Base-by-base conservation (phyloP, 257 asterid genomes). In the Rauvolfia tetraphylla region DNA sequence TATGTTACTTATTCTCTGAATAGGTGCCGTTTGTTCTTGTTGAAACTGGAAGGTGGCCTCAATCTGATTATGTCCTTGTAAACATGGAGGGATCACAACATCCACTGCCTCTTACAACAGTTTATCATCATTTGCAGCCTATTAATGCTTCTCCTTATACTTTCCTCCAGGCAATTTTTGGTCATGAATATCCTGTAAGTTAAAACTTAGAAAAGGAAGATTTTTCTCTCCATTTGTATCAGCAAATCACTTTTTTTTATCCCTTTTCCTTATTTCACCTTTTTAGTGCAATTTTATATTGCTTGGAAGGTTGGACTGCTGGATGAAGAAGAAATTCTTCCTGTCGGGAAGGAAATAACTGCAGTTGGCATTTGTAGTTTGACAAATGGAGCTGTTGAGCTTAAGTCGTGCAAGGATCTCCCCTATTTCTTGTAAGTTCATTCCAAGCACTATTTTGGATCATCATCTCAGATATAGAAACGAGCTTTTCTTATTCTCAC, bases 21-120 rank as follows among this genome's bases (percentile, higher is more conserved):
- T 89, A 95, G 98, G 99, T 93, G 82, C 98, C 98, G 1, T 95
- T 92, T 84, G 57, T 90, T 82, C 90, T 95, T 78, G 91, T 87
- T 79, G 96, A 90, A 74, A 81, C 77, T 27, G 92, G 88, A 72
- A 86, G 85, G 49, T 73, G 86, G 88, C 89, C 94, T 2, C 88
- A 77, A 33, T 85, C 96, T 71, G 91, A 85, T 76, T 88, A 87
- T 89, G 80, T 91, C 71, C 65, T 82, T 56, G 96, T 95, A 67
- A 88, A 91, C 89, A 85, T 93, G 98, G 94, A 89, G 75, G 97
- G 97, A 78, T 93, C 98, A 81, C 79, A 72, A 22, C 99, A 95
- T 81, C 91, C 87, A 7, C 88, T 93, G 71, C 99, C 99, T 67
- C 91, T 93, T 58, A 83, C 86, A 41, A 89, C 96, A 56, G 88